Base-by-base conservation (phyloP, 768 basidiomycete genomes). In the Tricholoma flavovirens region DNA sequence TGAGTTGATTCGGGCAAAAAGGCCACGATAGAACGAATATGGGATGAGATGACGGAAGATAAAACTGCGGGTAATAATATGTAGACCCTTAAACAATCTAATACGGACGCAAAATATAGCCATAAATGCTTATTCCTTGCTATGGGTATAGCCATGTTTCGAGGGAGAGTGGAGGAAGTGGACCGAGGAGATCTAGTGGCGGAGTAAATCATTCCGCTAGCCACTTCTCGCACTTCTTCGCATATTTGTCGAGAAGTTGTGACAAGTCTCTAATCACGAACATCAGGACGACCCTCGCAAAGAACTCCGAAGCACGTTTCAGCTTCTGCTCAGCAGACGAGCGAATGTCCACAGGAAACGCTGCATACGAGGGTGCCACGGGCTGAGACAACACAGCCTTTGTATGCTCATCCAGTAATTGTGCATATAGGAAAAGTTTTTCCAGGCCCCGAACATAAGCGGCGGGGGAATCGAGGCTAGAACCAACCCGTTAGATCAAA, bases 171-270 rank as follows among this genome's bases (percentile, higher is more conserved):
- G 11, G 5, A 14, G 46, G 2, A 48, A 2, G 10, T 0, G 24
- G 14, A 29, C 15, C 30, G 29, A 15, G 2, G 26, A 48, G 5
- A 14, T 21, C 24, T 6, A 45, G 29, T 15, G n/a, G 46, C 9
- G 9, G 15, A 12, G n/a, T 30, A 14, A 49, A 49, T 77, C 76
- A 93, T 67, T 94, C 91, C 35, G 84, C 88, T 35, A 93, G 79
- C 89, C 90, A 92, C 72, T 91, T 92, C 73, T 92, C 92, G 72
- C 90, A 91, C 69, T 90, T 90, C 79, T 93, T 93, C 60, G 87
- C 88, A 69, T 93, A 94, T 73, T 95, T 94, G 77, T 95, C 93
- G 59, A 95, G 77, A 50, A 95, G 73, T 64, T 87, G 84, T 40
- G 90, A 89, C 60, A 93, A 77, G 69, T 94, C 92, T 53, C 86